Base-by-base conservation (phyloP, 2,329 filamentous ascomycete genomes). In the Neofusicoccum sp. region DNA sequence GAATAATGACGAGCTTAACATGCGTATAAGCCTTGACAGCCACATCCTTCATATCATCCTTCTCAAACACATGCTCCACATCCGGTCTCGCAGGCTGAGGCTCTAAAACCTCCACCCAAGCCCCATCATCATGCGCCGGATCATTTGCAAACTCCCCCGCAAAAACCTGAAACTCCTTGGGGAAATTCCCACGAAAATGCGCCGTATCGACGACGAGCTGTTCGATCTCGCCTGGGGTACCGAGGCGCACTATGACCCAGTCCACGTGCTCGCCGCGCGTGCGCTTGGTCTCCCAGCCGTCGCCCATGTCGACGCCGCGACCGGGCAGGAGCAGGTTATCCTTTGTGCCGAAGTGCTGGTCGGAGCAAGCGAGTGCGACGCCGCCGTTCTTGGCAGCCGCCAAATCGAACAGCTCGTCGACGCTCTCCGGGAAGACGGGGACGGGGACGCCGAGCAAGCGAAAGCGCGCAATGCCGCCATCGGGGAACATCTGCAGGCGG, bases 1-100 rank as follows among this genome's bases (percentile, higher is more conserved):
- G 94, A 69, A 97, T 92, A 74, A 97, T 95, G 37, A 92, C 90
- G 74, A 98, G 81, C 84, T 96, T 97, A 28, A 93, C 87, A 78
- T 95, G 93, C 11, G 90, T 92, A 71, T 92, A 90, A 2, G 81
- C 79, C 73, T 81, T 83, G 41, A 86, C 85, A 68, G 83, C 79
- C 16, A 86, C 80, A 63, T 81, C 71, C 68, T 75, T 74, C 67
- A 82, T 65, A 62, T 69, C 70, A 12, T 78, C 74, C 28, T 36
- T 66, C 58, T 68, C 79, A 73, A 89, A 91, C 66, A 85, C 83
- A 73, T 92, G 89, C 78, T 93, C 90, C 70, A 82, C 80, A 73
- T 94, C 90, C 16, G 91, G 88, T 1, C 87, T 87, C 64, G 87
- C 89, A 77, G 87, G 89, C 78, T 85, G 87, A 12, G 89, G 84